These are phyloP conservation scores for Niebla homalea DNA, from an alignment of 495 filamentous ascomycete species.

Conservation along the genomic window DNA sequence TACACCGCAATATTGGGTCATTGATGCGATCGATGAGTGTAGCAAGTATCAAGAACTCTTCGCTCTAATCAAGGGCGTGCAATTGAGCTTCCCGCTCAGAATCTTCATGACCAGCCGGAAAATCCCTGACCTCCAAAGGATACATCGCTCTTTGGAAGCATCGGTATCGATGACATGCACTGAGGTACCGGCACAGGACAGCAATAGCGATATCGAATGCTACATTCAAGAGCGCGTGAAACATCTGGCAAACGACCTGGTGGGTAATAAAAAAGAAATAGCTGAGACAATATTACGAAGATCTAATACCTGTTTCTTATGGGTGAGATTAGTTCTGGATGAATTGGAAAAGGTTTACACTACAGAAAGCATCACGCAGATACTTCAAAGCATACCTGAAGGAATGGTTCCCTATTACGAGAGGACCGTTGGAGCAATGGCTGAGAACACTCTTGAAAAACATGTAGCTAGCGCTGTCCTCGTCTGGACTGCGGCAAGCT, in stretches of 20 bases:
- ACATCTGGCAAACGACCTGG: constrained; percentile 3
- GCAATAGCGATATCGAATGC: constrained; percentile 15
- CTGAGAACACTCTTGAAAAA: constrained; percentile 3
- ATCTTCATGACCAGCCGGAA: constrained; percentile 25
- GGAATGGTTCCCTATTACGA: constrained; percentile 24
- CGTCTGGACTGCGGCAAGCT: constrained; percentile 18
- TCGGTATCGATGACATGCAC: neutral
- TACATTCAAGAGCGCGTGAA: constrained; percentile 12
- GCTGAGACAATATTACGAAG: constrained; percentile 21
- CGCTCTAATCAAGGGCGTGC: constrained; percentile 19
- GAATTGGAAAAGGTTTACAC: constrained; percentile 16
- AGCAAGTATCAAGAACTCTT: constrained; percentile 13
- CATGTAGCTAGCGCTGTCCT: constrained; percentile 19
- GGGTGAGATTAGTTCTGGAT: constrained; percentile 23
- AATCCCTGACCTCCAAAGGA: constrained; percentile 5
- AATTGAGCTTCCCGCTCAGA: constrained; percentile 14
- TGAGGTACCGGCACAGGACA: constrained; percentile 11
- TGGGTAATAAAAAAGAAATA: constrained; percentile 8
- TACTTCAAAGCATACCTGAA: constrained; percentile 23
- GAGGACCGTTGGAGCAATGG: constrained; percentile 17
- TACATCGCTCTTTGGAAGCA: neutral
- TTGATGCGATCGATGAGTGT: constrained; percentile 33
- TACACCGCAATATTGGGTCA: constrained; percentile 27
- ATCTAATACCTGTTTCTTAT: constrained; percentile 26
- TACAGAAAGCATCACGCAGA: constrained; percentile 16